phyloP scores from a whole-genome alignment of 2,329 filamentous ascomycete species.

The Arthroderma uncinatum region DNA sequence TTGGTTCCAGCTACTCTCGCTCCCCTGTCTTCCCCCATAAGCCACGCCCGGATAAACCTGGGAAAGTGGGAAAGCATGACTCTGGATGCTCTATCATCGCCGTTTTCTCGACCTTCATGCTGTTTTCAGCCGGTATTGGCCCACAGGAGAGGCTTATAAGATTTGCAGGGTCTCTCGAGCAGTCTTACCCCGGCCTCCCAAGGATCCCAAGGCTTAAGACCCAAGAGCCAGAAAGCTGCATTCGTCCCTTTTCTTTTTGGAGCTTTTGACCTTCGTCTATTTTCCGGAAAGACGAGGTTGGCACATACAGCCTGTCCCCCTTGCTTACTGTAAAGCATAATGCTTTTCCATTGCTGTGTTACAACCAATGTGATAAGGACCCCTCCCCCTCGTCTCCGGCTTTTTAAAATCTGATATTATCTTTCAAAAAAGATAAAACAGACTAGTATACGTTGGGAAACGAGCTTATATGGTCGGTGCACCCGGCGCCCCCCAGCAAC shows the following conservation, averaged over 20 bases:
- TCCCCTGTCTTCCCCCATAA: conserved; percentile 3
- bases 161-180: conserved; percentile 1
- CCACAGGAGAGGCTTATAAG: not conserved
- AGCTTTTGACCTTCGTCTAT: conserved; percentile 6
- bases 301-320: conserved; percentile 2
- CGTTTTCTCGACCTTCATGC: not conserved
- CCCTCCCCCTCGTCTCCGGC: not conserved
- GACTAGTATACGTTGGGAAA: conserved; percentile 1
- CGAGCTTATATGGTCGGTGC: conserved; percentile 1
- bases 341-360: not conserved
- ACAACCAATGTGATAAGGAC: conserved; percentile 1
- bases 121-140: not conserved
- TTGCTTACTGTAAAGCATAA: conserved; percentile 1
- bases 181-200: not conserved
- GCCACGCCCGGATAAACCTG: conserved; percentile 4
- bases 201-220: not conserved
- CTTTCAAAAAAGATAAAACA: not conserved
- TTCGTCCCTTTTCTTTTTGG: not conserved
- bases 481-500: not conserved
- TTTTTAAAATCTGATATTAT: not conserved
- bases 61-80: conserved; percentile 1
- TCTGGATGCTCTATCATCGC: not conserved
- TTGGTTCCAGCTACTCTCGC: conserved; percentile 2
- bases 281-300: conserved; percentile 6
- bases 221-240: not conserved